Conservation (phyloP, 1,284 basidiomycete species). For the Thecaphora frezii region DNA sequence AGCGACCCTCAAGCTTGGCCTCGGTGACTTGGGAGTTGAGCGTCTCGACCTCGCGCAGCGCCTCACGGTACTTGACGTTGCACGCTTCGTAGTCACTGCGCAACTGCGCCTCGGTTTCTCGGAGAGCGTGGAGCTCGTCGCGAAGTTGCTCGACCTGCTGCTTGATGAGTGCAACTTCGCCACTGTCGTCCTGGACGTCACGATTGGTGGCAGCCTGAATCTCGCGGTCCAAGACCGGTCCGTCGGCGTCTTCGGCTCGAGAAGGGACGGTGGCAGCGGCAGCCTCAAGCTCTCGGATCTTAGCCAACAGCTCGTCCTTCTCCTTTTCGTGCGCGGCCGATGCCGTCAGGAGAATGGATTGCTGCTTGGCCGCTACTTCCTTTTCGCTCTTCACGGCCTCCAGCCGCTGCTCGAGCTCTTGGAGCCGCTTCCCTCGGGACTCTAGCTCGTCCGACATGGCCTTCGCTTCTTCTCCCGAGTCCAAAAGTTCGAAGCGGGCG, state of each 20-base stretch:
- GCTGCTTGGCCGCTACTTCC: conserved; percentile 16
- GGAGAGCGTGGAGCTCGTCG: conserved; percentile 59
- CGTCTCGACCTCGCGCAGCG: conserved; percentile 83
- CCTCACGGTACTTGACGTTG: conserved; percentile 79
- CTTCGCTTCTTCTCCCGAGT: conserved; percentile 62
- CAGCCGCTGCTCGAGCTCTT: conserved; percentile 69
- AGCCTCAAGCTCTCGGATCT: conserved; percentile 27
- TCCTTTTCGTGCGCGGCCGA: conserved; percentile 20
- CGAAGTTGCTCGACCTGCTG: conserved; percentile 75
- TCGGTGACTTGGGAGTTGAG: conserved; percentile 61
- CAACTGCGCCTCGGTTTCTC: conserved; percentile 31
- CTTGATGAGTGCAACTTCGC: conserved; percentile 68
- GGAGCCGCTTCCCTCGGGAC: conserved; percentile 73
- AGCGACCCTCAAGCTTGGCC: conserved; percentile 34
- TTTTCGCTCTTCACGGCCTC: conserved; percentile 18
- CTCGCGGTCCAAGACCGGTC: conserved; percentile 4
- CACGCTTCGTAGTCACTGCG: conserved; percentile 72
- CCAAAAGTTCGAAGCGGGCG: conserved; percentile 68
- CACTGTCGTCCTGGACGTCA: conserved; percentile 1
- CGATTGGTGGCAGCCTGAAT: conserved; percentile 1
- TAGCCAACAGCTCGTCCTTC: conserved; percentile 16
- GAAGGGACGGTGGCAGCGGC: conserved; percentile 17
- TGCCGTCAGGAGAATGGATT: conserved; percentile 11
- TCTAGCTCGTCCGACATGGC: conserved; percentile 71
- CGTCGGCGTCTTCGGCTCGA: too few relatives aligned